Evolutionary conservation across 2,329 filamentous ascomycete species (phyloP).

Genomic region (Cytospora mali): DNA sequence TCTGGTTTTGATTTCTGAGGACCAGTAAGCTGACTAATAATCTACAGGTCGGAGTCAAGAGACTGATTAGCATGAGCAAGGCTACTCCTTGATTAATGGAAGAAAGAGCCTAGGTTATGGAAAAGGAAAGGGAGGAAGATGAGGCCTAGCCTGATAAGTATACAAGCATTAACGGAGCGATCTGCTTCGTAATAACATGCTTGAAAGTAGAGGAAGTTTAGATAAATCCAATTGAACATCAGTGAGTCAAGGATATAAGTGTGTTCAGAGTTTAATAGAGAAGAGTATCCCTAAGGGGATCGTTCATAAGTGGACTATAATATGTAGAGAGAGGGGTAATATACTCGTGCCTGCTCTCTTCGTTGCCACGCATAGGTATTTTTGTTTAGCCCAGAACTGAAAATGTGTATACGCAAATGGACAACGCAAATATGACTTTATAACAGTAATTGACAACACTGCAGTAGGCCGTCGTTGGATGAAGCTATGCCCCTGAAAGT

Average conservation of each 20-base stretch:
- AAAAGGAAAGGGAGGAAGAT: background rate
- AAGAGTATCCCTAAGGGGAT: background rate
- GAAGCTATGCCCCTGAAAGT: background rate
- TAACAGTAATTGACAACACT: background rate
- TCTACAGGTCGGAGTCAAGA: slow-evolving; percentile 70
- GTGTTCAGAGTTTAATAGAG: background rate
- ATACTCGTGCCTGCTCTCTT: background rate
- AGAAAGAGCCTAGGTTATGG: background rate
- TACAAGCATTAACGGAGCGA: background rate
- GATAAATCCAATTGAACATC: background rate
- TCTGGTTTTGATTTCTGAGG: background rate
- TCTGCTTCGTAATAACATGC: background rate
- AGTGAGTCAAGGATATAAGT: background rate
- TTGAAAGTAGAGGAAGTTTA: background rate
- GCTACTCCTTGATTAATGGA: slow-evolving; percentile 58
- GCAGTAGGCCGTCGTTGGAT: background rate
- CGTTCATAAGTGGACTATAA: background rate
- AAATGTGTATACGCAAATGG: too few species aligned
- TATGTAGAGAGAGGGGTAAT: background rate
- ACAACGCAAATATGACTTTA: background rate
- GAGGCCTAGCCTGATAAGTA: background rate
- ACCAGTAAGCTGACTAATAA: slow-evolving; percentile 43
- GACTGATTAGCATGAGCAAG: slow-evolving; percentile 78
- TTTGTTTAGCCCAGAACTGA: background rate
- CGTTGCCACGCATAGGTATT: background rate